Evolutionary conservation across 1,139 yeast species (phyloP).

Genomic region (Waltiozyma sp.): DNA sequence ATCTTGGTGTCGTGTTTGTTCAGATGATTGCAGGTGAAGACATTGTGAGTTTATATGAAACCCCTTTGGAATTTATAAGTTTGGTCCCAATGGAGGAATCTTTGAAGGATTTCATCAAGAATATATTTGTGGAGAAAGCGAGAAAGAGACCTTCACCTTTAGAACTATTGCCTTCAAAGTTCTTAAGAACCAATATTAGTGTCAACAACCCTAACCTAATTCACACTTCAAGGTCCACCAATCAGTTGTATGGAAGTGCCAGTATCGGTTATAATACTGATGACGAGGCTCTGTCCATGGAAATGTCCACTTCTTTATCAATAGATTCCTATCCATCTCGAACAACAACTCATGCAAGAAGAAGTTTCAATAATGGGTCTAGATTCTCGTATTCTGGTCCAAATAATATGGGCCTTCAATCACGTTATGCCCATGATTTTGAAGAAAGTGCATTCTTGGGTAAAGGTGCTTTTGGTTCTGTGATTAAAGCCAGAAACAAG

Average conservation of each 20-base stretch:
- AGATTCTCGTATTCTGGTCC: constrained; percentile 23
- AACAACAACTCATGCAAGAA: constrained; percentile 22
- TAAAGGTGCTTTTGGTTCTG: constrained; percentile 95
- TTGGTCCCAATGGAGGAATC: constrained; percentile 39
- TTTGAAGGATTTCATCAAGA: constrained; percentile 53
- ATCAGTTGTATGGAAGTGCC: constrained; percentile 4
- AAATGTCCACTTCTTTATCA: constrained; percentile 11
- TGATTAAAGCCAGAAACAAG: constrained; percentile 85
- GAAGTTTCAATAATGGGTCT: constrained; percentile 29
- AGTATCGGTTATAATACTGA: background rate
- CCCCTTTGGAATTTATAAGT: constrained; percentile 53
- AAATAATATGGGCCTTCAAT: constrained; percentile 20
- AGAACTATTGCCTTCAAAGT: constrained; percentile 74
- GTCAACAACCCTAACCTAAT: constrained; percentile 18
- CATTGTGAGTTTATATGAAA: constrained; percentile 37
- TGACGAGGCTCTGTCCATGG: constrained; percentile 8
- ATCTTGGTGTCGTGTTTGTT: constrained; percentile 69
- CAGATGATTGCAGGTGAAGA: constrained; percentile 61
- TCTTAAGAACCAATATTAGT: constrained; percentile 59
- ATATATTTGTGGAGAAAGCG: constrained; percentile 55
- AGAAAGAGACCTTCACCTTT: constrained; percentile 72
- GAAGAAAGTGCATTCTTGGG: constrained; percentile 93
- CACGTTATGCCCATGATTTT: constrained; percentile 71
- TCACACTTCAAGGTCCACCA: background rate
- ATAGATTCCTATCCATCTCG: constrained; percentile 14